phyloP scores from a whole-genome alignment of 2,329 filamentous ascomycete genomes.

The Apiospora phragmitis region DNA sequence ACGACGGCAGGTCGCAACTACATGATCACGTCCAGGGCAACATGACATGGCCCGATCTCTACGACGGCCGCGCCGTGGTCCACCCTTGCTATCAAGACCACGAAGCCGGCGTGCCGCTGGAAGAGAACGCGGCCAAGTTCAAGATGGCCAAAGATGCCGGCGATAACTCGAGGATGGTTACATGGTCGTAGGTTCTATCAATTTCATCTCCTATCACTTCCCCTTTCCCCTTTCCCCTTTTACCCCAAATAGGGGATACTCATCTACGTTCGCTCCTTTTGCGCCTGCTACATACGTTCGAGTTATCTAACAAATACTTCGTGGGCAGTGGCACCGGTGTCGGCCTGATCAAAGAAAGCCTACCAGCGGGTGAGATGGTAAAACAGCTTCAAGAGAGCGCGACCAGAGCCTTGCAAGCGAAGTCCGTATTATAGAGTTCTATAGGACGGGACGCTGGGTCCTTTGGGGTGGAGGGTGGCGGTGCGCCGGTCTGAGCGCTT shows the following conservation, averaged over 20 bases:
- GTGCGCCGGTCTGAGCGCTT: background rate
- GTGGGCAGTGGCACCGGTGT: constrained; percentile 41
- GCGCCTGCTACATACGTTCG: background rate
- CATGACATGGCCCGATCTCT: constrained; percentile 28
- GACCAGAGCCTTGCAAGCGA: background rate
- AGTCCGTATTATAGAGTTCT: background rate
- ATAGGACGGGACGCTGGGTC: background rate
- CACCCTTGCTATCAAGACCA: constrained; percentile 27
- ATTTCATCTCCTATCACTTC: background rate
- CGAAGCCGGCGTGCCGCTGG: constrained; percentile 24
- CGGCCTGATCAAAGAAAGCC: constrained; percentile 42
- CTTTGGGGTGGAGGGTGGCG: no score
- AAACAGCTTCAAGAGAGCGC: constrained; percentile 18
- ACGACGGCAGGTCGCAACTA: constrained; percentile 26
- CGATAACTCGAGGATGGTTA: constrained; percentile 17
- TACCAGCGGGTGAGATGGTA: constrained; percentile 45
- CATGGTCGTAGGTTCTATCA: background rate
- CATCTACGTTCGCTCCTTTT: background rate
- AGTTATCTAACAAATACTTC: background rate
- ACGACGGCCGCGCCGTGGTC: constrained; percentile 32
- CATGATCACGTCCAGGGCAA: constrained; percentile 33
- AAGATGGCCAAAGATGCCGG: constrained; percentile 24
- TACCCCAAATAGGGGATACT: background rate
- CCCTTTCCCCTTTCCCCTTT: background rate
- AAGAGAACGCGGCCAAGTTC: constrained; percentile 28